Conservation (phyloP, 73 alveolate species). For the Blepharisma stoltei region DNA sequence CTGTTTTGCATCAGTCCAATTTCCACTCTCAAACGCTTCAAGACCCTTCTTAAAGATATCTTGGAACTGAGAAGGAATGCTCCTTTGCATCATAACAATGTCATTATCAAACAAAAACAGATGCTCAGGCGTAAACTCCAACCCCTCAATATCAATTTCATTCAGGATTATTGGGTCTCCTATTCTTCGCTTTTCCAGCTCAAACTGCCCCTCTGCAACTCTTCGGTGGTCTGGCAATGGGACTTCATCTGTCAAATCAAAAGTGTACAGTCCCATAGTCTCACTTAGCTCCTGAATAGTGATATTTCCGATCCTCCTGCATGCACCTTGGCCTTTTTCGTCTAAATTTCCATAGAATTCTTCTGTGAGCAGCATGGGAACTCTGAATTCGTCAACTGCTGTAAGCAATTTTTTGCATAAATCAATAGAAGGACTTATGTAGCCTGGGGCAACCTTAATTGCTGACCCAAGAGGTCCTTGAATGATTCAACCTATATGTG, state of each 20-base stretch:
- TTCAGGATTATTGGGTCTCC: slow-evolving; percentile 3
- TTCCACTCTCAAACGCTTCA: slow-evolving; percentile 51
- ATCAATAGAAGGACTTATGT: slow-evolving; percentile 71
- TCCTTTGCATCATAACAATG: slow-evolving; percentile 52
- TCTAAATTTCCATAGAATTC: slow-evolving; percentile 29
- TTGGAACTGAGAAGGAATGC: slow-evolving; percentile 33
- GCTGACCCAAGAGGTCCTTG: slow-evolving; percentile 94
- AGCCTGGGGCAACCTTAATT: slow-evolving; percentile 82
- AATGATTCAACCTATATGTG: slow-evolving; percentile 88
- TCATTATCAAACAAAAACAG: slow-evolving; percentile 63
- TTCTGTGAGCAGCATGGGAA: slow-evolving; percentile 58
- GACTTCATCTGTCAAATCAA: slow-evolving; percentile 49
- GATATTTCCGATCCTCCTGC: background rate
- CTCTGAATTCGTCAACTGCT: slow-evolving; percentile 45
- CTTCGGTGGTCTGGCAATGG: slow-evolving; percentile 46
- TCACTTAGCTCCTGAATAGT: slow-evolving; percentile 50
- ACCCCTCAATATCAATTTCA: slow-evolving; percentile 48
- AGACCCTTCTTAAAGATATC: slow-evolving; percentile 37
- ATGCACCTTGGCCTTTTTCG: background rate
- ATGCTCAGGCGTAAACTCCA: slow-evolving; percentile 46
- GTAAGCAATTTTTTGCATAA: slow-evolving; percentile 75
- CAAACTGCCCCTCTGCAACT: slow-evolving; percentile 42
- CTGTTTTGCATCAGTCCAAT: slow-evolving; percentile 57
- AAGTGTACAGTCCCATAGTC: slow-evolving; percentile 60
- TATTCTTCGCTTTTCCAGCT: slow-evolving; percentile 38